Evolutionary conservation across 2,329 filamentous ascomycete species (phyloP).

Genomic region (Colletotrichum somersetense): DNA sequence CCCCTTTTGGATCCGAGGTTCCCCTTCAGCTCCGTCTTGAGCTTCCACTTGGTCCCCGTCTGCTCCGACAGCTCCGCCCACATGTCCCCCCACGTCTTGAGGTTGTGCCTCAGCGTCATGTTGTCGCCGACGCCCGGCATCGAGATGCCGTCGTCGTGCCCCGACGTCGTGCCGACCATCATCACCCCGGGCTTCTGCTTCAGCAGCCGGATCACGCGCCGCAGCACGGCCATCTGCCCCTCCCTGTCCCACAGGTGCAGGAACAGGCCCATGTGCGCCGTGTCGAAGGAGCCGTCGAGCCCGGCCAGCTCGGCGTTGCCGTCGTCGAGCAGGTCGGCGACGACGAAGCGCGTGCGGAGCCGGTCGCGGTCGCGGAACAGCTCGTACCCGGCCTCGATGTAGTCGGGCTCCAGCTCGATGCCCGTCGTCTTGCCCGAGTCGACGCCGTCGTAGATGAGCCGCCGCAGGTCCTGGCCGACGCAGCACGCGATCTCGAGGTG

Average conservation of each 20-base stretch:
- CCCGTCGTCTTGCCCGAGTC: conserved; percentile 43
- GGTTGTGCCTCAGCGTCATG: conserved; percentile 31
- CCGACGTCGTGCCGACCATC: conserved; percentile 39
- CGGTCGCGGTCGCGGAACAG: conserved; percentile 47
- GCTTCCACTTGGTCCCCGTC: conserved; percentile 37
- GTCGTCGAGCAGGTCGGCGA: conserved; percentile 44
- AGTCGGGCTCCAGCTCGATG: conserved; percentile 44
- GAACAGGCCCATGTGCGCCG: conserved; percentile 46
- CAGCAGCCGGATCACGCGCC: conserved; percentile 29
- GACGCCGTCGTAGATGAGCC: conserved; percentile 46
- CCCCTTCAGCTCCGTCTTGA: conserved; percentile 9
- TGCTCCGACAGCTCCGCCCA: conserved; percentile 41
- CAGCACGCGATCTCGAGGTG: conserved; percentile 49
- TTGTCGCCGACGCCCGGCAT: conserved; percentile 3
- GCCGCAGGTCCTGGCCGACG: conserved; percentile 48
- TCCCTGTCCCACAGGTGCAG: conserved; percentile 46
- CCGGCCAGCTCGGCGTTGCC: conserved; percentile 40
- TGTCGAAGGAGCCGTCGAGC: conserved; percentile 42
- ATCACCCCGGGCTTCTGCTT: conserved; percentile 28
- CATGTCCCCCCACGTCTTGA: conserved; percentile 40
- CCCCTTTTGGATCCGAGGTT: neutral
- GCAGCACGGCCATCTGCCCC: conserved; percentile 40
- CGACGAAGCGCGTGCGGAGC: conserved; percentile 43
- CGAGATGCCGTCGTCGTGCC: conserved; percentile 34
- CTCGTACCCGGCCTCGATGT: conserved; percentile 46